Evolutionary conservation across 1,284 basidiomycete genomes (phyloP), one percentile per base, ranked within the genome.

Genomic region (Heterobasidion occidentale): DNA sequence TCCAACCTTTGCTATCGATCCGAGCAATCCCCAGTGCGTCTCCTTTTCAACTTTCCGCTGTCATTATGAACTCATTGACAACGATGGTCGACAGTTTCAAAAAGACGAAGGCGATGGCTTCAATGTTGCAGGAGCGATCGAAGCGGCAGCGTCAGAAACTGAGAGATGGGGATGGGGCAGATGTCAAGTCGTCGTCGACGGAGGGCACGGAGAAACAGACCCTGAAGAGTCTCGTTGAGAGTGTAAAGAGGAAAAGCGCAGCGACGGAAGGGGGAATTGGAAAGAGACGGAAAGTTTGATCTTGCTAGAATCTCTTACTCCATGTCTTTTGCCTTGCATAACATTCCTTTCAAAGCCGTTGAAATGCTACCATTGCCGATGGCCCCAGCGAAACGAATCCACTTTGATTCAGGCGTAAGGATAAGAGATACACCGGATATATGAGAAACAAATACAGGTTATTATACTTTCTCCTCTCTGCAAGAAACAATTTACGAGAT

Each of bases 1-100:
- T 67, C 86, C 94, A 64, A 81, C 86, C 48, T 99, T 92, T 66
- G 95, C 96, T 0, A 93, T 99, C 63, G 97, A 99, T 70, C 96
- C 97, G 19, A 92, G 86, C 51, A 92, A 98, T 73, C 93, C 96
- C 68, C 90, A 86, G 94, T 95, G 66, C 62, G 92, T 78, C 47
- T 12, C 19, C 17, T 12, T 27, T 47, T 11, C 8, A 36, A 7
- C 11, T 33, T 47, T 53, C 27, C 38, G 6, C 33, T 9, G 27
- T 51, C 46, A 19, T 44, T 53, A 54, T 12, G 56, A 51, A 45
- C 53, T 59, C 20, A 27, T 60, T 60, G 17, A 62, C 45, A 12
- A 56, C 61, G 44, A 55, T 46, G 54, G 42, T 19, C 58, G 57
- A 17, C 64, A 95, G 92, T 58, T 96, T 89, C 77, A 91, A 88